phyloP scores from a whole-genome alignment of 805 yeast genomes.

The Ogataea glucozyma region DNA sequence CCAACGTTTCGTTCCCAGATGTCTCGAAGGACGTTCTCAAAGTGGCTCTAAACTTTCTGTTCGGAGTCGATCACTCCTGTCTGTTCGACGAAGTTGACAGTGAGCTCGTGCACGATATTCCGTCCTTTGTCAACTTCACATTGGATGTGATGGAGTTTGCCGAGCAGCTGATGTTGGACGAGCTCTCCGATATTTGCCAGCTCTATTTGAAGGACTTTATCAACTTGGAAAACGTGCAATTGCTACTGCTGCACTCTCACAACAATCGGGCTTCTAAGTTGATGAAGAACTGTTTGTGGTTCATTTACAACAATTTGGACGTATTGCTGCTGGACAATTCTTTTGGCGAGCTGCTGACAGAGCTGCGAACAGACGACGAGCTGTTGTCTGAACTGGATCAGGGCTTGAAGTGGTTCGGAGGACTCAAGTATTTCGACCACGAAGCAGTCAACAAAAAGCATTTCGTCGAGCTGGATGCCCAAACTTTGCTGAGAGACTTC shows the following conservation, averaged over 20 bases:
- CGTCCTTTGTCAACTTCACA: constrained; percentile 51
- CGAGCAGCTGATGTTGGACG: constrained; percentile 62
- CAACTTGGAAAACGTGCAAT: constrained; percentile 57
- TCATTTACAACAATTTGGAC: constrained; percentile 64
- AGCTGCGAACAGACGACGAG: constrained; percentile 19
- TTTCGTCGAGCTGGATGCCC: constrained; percentile 29
- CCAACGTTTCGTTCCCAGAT: constrained; percentile 38
- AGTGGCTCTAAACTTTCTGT: constrained; percentile 53
- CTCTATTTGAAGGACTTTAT: constrained; percentile 56
- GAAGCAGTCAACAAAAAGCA: constrained; percentile 9
- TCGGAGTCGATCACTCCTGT: constrained; percentile 50
- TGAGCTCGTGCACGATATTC: constrained; percentile 24
- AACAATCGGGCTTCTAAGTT: constrained; percentile 53
- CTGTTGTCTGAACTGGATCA: constrained; percentile 30
- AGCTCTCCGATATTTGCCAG: constrained; percentile 63
- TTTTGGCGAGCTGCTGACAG: constrained; percentile 36
- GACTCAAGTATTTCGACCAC: constrained; percentile 29
- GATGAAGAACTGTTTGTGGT: constrained; percentile 64
- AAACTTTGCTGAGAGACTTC: constrained; percentile 37
- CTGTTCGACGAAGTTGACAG: constrained; percentile 39
- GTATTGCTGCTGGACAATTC: constrained; percentile 51
- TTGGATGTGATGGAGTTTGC: constrained; percentile 61
- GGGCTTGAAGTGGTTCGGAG: constrained; percentile 39
- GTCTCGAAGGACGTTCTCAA: constrained; percentile 45
- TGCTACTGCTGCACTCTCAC: constrained; percentile 56